Evolutionary conservation across 129 eudicot species (phyloP), one percentile per base, ranked within the genome.

Genomic region (Kitagawia praeruptora): DNA sequence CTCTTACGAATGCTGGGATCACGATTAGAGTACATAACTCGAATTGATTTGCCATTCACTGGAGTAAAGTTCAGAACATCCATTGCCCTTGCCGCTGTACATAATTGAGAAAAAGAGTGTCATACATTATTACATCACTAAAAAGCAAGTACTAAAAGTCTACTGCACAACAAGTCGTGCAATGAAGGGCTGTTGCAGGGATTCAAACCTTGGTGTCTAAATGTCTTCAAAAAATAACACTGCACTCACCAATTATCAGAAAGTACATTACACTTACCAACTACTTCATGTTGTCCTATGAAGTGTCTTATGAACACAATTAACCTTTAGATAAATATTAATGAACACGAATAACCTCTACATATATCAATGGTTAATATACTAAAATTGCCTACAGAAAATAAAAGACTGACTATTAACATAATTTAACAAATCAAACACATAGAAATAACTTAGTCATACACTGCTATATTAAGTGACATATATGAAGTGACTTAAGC

Each of bases 1-100:
- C 93, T 91, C 85, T 91, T 91, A 19, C 94, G 88, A 31, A 86
- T 66, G 77, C 91, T 92, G 42, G 97, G 97, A 84, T 92, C 97
- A 51, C 97, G 86, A 38, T 86, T 90, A 74, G 97, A 92, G 78
- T 58, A 89, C 87, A 92, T 89, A 78, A 92, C 83, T 54, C 95
- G 84, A 78, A 92, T 89, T 0, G 97, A 23, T 84, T 89, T 89
- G 70, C 84, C 87, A 75, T 89, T 92, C 16, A 92, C 86, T 6
- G 97, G 89, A 42, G 94, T 89, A 79, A 92, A 92, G 83, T 91
- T 91, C 80, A 91, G 72, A 2, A 89, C 86, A 37, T 91, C 97
- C 81, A 89, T 78, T 13, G 97, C 93, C 83, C 97, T 91, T 77
- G 88, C 87, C 77, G 97, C 93, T 91, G 93, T 47, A 75, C 67